Evolutionary conservation across 169 alveolate genomes (phyloP), one percentile per base, ranked within the genome.

Genomic region (Cryptosporidium parvum): DNA sequence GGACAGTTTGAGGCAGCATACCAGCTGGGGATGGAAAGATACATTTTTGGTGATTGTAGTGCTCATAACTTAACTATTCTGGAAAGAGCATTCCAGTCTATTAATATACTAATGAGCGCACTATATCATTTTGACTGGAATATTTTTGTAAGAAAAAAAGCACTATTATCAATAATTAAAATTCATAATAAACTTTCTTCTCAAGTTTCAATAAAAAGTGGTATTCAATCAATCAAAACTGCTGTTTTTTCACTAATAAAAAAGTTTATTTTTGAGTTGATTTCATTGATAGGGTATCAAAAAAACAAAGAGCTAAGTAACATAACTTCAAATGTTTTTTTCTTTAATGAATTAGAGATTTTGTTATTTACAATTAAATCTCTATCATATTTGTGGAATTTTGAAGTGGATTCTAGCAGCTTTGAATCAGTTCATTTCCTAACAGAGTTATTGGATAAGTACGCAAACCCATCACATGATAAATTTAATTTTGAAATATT

Each of bases 51-150:
- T 7, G 37, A 80, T 16, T 18, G 33, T 3, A 16, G 44, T n/a
- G 16, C 8, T 8, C 29, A 21, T 33, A 37, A 80, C 4, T 48
- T 80, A 42, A 62, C 59, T 37, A 31, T 65, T 33, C 26, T 62
- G 21, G 75, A 67, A 48, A 59, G 89, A 35, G 68, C 75, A 39
- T 67, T 80, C 53, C 59, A 59, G 23, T 62, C 75, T 1, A 51
- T 80, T 26, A 67, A 80, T 42, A n/a, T 80, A 80, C 42, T 80
- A 8, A 61, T 80, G 65, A 80, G 53, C 23, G 61, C 80, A 7
- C 44, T 80, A n/a, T 80, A 80, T 80, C 73, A 65, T 26, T 80
- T 80, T 67, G 89, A 80, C 23, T 80, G 89, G 89, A 80, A 80
- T 62, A 39, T 80, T 26, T 59, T 39, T 23, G 69, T 80, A 18